Percentiles rank a stretch among this genome's conserved stretches.
Evolutionary conservation across 768 basidiomycete genomes (phyloP).

Genomic region (Termitomyces sp.): DNA sequence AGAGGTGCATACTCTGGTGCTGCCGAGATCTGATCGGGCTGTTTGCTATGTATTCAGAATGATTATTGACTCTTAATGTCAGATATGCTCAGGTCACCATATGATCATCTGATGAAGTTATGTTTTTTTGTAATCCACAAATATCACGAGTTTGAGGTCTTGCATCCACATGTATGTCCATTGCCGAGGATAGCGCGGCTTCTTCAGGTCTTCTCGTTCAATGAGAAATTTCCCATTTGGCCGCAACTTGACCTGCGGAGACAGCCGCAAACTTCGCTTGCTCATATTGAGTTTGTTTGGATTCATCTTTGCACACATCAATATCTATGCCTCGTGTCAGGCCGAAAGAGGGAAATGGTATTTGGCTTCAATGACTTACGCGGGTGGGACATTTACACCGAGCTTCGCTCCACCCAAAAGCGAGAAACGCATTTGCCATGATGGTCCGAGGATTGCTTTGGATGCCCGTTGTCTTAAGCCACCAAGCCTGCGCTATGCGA

Average conservation of each 20-base stretch:
- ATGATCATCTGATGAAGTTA: background rate
- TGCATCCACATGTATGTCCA: background rate
- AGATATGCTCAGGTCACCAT: background rate
- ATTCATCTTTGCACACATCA: background rate
- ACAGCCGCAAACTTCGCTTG: background rate
- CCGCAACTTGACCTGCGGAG: background rate
- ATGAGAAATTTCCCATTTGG: too few species aligned
- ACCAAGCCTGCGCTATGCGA: background rate
- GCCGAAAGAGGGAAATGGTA: too few species aligned
- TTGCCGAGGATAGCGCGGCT: background rate
- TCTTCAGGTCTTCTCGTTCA: too few species aligned
- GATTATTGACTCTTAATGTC: background rate
- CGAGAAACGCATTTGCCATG: background rate
- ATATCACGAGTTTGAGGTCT: background rate
- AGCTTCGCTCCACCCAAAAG: background rate
- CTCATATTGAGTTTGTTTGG: background rate
- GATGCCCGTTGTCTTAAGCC: background rate
- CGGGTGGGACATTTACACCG: background rate
- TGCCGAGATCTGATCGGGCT: conserved; percentile 23
- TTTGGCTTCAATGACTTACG: background rate
- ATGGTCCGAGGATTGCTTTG: background rate
- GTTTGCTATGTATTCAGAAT: background rate
- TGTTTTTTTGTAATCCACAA: background rate
- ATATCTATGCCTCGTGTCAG: background rate
- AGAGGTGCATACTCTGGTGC: conserved; percentile 25